A percentile compares a stretch with the other conserved stretches of the same genome.
Evolutionary conservation across 2,329 filamentous ascomycete genomes (phyloP).

Genomic region (Cryphonectria japonica): DNA sequence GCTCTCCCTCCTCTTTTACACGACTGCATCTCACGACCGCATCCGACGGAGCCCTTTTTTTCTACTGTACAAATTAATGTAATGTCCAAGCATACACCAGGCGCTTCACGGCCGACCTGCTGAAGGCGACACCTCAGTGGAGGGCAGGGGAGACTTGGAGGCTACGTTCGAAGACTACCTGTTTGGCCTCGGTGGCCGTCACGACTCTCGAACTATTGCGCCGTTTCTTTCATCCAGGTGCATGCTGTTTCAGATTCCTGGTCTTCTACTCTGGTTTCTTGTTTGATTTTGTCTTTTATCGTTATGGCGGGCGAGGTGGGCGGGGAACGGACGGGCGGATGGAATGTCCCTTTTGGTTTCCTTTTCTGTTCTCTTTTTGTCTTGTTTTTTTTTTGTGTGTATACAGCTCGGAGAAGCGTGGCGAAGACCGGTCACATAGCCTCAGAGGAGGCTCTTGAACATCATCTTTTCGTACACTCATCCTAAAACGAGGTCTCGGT

Average conservation of each 20-base stretch:
- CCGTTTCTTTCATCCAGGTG: neutral
- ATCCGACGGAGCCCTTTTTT: slow-evolving; percentile 17
- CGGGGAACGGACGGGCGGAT: neutral
- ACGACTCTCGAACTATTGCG: neutral
- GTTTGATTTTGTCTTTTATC: neutral
- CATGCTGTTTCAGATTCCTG: neutral
- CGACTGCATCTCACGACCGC: slow-evolving; percentile 9
- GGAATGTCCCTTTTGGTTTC: neutral
- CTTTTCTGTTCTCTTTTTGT: neutral
- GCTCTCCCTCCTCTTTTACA: neutral
- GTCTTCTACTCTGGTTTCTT: neutral
- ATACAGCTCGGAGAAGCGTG: neutral
- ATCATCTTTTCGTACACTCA: slow-evolving; percentile 4
- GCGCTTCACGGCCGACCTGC: slow-evolving; percentile 7
- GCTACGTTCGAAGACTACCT: neutral
- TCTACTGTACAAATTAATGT: slow-evolving; percentile 1
- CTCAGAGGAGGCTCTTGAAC: neutral
- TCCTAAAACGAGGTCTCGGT: neutral
- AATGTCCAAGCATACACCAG: slow-evolving; percentile 7
- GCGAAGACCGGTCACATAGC: neutral
- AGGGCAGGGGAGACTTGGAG: neutral
- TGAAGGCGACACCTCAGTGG: neutral
- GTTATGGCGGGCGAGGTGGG: neutral
- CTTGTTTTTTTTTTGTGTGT: neutral
- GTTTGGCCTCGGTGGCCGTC: neutral